Percentiles rank a stretch among this genome's conserved stretches.
Conservation (phyloP, 495 filamentous ascomycete genomes). For the Lophiostoma macrostomum region DNA sequence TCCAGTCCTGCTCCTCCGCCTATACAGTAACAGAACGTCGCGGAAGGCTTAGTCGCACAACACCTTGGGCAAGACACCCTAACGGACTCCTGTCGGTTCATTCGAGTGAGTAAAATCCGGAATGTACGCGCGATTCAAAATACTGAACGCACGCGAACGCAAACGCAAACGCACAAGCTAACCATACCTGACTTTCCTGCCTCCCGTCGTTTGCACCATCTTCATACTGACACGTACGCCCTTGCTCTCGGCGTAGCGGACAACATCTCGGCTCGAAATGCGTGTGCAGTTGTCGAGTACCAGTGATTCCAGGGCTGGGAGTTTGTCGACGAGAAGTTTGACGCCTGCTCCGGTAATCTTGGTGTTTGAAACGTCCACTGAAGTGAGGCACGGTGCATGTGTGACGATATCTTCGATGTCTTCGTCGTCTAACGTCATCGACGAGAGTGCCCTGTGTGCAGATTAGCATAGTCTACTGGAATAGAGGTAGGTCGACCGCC, state of each 20-base stretch:
- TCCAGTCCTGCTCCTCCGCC: too few species aligned
- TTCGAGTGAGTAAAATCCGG: too few species aligned
- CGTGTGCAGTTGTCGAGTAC: conserved; percentile 13
- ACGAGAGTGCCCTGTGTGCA: too few species aligned
- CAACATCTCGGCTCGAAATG: conserved; percentile 15
- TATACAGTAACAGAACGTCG: too few species aligned
- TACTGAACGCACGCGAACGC: too few species aligned
- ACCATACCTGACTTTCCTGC: conserved; percentile 18
- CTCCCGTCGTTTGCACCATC: conserved; percentile 1
- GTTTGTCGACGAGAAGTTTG: conserved; percentile 16
- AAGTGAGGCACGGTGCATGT: neutral
- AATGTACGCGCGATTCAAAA: too few species aligned
- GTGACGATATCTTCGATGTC: conserved; percentile 17
- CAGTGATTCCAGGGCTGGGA: conserved; percentile 8
- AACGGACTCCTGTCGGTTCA: too few species aligned
- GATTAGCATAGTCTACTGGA: neutral
- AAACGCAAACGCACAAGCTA: too few species aligned
- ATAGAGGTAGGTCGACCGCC: neutral
- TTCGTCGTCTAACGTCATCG: too few species aligned
- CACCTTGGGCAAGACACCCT: too few species aligned
- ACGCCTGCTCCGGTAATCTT: conserved; percentile 19
- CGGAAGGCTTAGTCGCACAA: too few species aligned
- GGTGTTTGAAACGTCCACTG: conserved; percentile 17
- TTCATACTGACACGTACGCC: conserved; percentile 19
- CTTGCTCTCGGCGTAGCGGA: conserved; percentile 15